A percentile compares a stretch with the other conserved stretches of the same genome.
Evolutionary conservation across 2,329 filamentous ascomycete genomes (phyloP).

Genomic region (Alternaria metachromatica): DNA sequence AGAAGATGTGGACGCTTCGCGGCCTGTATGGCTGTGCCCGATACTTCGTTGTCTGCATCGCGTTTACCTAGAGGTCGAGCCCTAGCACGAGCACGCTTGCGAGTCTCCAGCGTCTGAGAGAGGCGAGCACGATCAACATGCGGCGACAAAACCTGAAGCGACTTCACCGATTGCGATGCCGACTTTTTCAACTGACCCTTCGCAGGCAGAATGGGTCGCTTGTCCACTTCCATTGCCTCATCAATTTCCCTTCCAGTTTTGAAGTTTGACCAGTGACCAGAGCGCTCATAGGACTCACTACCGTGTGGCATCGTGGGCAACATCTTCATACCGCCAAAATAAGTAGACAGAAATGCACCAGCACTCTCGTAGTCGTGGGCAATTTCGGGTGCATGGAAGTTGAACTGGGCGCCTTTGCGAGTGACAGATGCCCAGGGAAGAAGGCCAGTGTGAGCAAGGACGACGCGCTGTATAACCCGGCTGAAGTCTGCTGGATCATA

Average conservation of each 20-base stretch:
- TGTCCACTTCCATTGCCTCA: background rate
- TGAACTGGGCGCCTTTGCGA: conserved; percentile 17
- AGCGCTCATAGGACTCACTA: conserved; percentile 3
- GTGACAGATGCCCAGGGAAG: conserved; percentile 21
- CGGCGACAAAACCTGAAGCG: background rate
- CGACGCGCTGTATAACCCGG: conserved; percentile 8
- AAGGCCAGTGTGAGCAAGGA: conserved; percentile 19
- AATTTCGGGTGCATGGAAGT: conserved; percentile 9
- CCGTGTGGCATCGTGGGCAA: conserved; percentile 8
- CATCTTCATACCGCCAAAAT: conserved; percentile 25
- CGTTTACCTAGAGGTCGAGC: conserved; percentile 5
- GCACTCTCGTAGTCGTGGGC: background rate
- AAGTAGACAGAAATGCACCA: conserved; percentile 15
- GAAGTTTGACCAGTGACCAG: conserved; percentile 22
- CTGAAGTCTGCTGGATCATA: conserved; percentile 29
- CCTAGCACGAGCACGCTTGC: conserved; percentile 2
- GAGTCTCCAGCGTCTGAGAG: background rate
- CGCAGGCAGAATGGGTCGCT: conserved; percentile 1
- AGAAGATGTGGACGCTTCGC: background rate
- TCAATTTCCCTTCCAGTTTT: conserved; percentile 19
- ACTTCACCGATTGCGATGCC: background rate
- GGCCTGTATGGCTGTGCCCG: background rate
- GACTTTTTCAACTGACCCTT: background rate
- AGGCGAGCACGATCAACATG: background rate
- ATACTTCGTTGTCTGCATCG: background rate